Evolutionary conservation across 257 asterid species (phyloP).

Genomic region (Dorcoceras hygrometricum): DNA sequence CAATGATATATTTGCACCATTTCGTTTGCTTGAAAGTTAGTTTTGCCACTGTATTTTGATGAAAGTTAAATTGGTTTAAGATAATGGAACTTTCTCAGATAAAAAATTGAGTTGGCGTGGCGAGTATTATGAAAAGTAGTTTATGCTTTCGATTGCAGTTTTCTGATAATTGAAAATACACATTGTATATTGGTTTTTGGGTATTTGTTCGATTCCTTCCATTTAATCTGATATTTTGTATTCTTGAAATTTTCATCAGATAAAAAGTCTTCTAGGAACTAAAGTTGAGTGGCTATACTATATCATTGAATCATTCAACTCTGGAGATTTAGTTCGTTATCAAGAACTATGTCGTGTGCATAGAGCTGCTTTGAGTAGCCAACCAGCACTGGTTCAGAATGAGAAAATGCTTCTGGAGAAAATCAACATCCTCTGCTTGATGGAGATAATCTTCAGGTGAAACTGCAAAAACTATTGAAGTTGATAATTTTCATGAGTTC

Average conservation of each 20-base stretch:
- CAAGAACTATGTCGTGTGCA: slow-evolving; percentile 83
- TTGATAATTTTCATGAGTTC: slow-evolving; percentile 4
- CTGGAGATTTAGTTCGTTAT: slow-evolving; percentile 82
- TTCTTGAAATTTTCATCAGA: slow-evolving; percentile 39
- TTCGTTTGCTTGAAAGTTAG: not conserved
- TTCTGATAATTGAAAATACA: not conserved
- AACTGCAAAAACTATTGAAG: not conserved
- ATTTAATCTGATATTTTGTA: not conserved
- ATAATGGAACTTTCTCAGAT: not conserved
- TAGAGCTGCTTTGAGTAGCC: slow-evolving; percentile 70
- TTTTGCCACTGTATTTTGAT: not conserved
- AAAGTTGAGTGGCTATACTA: slow-evolving; percentile 93
- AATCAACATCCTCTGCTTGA: slow-evolving; percentile 93
- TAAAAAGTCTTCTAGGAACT: slow-evolving; percentile 84
- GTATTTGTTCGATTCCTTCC: not conserved
- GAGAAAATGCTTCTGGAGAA: slow-evolving; percentile 93
- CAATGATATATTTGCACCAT: not conserved
- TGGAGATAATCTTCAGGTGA: slow-evolving; percentile 96
- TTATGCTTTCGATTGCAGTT: not conserved
- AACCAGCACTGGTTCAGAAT: slow-evolving; percentile 86
- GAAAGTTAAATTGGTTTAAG: not conserved
- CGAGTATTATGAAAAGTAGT: too few relatives aligned
- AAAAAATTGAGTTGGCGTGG: not conserved
- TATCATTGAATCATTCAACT: slow-evolving; percentile 87
- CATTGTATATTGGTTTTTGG: not conserved